Conservation (phyloP, 2,329 filamentous ascomycete genomes). For the Talaromyces sp. region DNA sequence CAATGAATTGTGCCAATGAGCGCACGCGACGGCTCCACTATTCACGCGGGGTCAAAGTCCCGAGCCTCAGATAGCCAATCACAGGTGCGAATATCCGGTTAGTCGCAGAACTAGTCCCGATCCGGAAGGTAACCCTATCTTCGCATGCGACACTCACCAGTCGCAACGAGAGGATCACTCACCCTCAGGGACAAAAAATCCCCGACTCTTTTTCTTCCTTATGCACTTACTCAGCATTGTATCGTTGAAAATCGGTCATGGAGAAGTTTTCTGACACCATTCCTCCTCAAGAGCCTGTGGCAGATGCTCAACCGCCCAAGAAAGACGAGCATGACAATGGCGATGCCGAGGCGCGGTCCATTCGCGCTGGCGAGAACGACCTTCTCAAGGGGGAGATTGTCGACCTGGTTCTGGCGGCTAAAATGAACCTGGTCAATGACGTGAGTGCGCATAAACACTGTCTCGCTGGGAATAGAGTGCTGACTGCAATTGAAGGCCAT, state of each 20-base stretch:
- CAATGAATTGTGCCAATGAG: not conserved
- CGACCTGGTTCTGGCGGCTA: slow-evolving; percentile 59
- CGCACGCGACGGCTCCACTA: not conserved
- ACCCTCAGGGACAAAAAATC: no score
- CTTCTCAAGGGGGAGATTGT: slow-evolving; percentile 21
- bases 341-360: slow-evolving; percentile 1
- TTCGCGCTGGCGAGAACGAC: slow-evolving; percentile 8
- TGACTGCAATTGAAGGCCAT: slow-evolving; percentile 33
- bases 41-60: no score
- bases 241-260: not conserved
- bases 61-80: not conserved
- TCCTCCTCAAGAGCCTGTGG: not conserved
- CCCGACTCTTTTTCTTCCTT: not conserved
- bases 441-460: slow-evolving; percentile 34
- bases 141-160: not conserved
- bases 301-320: not conserved
- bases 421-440: slow-evolving; percentile 68
- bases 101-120: not conserved
- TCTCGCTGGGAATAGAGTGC: not conserved
- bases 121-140: not conserved
- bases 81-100: not conserved
- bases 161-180: not conserved
- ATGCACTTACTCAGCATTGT: not conserved
- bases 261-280: not conserved
- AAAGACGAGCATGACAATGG: slow-evolving; percentile 3